Evolutionary conservation across 352 stramenopile genomes (phyloP), one percentile per base, ranked within the genome.

Genomic region (Pythium dissimile): DNA sequence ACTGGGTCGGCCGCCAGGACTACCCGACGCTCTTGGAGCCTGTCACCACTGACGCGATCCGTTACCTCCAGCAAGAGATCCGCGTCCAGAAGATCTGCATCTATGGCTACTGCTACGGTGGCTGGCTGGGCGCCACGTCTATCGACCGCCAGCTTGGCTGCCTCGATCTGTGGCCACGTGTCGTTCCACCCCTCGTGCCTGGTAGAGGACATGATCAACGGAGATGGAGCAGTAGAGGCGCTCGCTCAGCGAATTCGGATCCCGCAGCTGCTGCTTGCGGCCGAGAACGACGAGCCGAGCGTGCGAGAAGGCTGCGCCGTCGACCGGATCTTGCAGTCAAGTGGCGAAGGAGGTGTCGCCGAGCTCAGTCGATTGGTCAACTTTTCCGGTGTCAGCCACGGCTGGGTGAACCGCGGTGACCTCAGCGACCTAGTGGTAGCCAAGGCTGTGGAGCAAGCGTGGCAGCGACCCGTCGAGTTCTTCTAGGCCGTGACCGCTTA

Each of bases 181-280:
- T 54, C 53, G 9, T 58, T 67, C 20, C 57, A 64, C 49, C 39
- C 57, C 38, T 60, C 49, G 11, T 64, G 49, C 59, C 20, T 56
- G 20, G 16, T 73, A 28, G 64, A 81, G 60, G 34, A 73, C 39
- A 46, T 73, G 32, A 26, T 72, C 18, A 59, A 72, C 52, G 55
- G 65, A 21, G 34, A 66, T 8, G 66, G 46, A 24, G 67, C 62
- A 2, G 70, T 70, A 18, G 62, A 76, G 28, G 70, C 64, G 49
- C 53, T 84, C 28, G 50, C 67, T 15, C 43, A 72, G 45, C 30
- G 43, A 16, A 73, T 82, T 38, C 47, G 49, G n/a, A 50, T 66
- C 18, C 69, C 69, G 24, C 67, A 84, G 39, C 48, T 84, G 31
- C 38, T 84, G 27, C 44, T 75, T 12, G 50, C 71, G 2, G 67